Conservation (phyloP, 495 filamentous ascomycete genomes). For the Lasiosphaeria ovina region DNA sequence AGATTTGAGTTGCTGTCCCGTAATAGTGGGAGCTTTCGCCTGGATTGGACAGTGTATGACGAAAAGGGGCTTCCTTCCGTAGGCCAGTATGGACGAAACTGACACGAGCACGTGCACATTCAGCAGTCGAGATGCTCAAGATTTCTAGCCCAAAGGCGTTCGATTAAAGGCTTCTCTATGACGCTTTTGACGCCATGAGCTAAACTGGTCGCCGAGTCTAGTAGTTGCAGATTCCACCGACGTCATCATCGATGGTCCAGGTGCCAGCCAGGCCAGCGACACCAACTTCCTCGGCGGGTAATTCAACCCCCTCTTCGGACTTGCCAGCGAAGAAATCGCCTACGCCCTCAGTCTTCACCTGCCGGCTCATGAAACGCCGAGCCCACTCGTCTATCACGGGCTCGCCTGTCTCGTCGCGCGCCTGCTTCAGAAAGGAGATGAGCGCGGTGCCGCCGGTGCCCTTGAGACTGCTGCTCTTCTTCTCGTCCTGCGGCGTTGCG, state of each 20-base stretch:
- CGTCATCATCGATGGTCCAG: conserved; percentile 77
- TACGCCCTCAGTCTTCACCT: conserved; percentile 41
- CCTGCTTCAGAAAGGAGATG: conserved; percentile 93
- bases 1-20: too few species aligned
- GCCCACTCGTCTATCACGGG: conserved; percentile 85
- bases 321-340: conserved; percentile 64
- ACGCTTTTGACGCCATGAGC: background rate
- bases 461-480: conserved; percentile 60
- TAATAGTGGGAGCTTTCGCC: too few species aligned
- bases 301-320: conserved; percentile 31
- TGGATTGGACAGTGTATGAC: too few species aligned
- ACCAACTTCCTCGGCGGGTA: conserved; percentile 54
- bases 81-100: too few species aligned
- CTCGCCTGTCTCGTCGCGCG: conserved; percentile 92
- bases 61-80: too few species aligned
- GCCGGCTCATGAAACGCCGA: conserved; percentile 64
- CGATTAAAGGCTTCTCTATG: too few species aligned
- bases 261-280: conserved; percentile 77
- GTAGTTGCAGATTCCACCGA: conserved; percentile 59
- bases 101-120: too few species aligned
- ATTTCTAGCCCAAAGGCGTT: too few species aligned
- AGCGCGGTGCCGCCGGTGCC: conserved; percentile 91
- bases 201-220: conserved; percentile 15
- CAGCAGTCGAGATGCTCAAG: too few species aligned
- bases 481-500: conserved; percentile 23